A percentile compares a stretch with the other conserved stretches of the same genome.
phyloP scores from a whole-genome alignment of 331 rosid genomes.

The Quercus lobata region DNA sequence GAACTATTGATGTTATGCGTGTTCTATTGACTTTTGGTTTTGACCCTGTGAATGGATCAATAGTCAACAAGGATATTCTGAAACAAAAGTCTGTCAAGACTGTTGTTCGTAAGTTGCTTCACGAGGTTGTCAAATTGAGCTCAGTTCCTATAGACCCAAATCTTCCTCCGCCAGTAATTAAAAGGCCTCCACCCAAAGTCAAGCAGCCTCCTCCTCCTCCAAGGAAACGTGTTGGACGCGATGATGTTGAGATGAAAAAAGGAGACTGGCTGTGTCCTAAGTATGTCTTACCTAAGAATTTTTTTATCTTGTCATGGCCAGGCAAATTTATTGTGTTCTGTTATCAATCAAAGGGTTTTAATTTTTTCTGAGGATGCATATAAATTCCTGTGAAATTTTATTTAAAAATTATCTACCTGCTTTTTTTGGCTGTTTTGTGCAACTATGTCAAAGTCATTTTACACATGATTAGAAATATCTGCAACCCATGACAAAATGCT shows the following conservation, averaged over 20 bases:
- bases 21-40: slow-evolving; percentile 68
- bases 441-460: not conserved
- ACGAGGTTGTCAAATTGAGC: slow-evolving; percentile 90
- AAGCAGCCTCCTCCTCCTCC: slow-evolving; percentile 96
- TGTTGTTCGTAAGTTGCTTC: slow-evolving; percentile 85
- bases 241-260: slow-evolving; percentile 94
- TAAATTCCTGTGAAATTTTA: not conserved
- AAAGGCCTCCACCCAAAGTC: slow-evolving; percentile 83
- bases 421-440: not conserved
- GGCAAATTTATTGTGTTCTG: not conserved
- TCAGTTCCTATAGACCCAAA: slow-evolving; percentile 93
- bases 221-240: slow-evolving; percentile 81
- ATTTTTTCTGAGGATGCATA: not conserved
- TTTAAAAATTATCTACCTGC: not conserved
- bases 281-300: slow-evolving; percentile 43
- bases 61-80: slow-evolving; percentile 55
- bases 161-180: slow-evolving; percentile 82
- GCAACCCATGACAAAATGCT: not conserved
- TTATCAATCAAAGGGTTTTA: not conserved
- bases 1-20: slow-evolving; percentile 86
- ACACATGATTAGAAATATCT: not conserved
- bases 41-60: slow-evolving; percentile 68
- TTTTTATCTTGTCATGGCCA: slow-evolving; percentile 11
- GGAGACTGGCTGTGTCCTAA: slow-evolving; percentile 99
- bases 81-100: slow-evolving; percentile 74